Conservation (phyloP, 2,329 filamentous ascomycete genomes). For the Verticillium nonalfalfae region DNA sequence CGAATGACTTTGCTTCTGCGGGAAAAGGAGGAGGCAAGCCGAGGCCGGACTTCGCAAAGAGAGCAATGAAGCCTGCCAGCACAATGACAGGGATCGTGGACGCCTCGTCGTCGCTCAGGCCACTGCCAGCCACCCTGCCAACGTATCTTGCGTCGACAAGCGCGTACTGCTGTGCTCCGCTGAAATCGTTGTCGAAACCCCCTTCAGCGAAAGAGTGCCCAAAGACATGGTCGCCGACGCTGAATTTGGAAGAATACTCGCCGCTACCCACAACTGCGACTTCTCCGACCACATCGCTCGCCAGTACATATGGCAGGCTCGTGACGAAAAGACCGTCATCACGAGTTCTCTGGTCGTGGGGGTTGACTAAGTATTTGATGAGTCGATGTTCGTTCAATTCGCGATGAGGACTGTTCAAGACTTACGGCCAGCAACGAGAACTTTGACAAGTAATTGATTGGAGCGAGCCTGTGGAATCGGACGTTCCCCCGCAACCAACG, state of each 20-base stretch:
- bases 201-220: constrained; percentile 1
- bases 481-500: not conserved
- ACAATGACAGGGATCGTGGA: constrained; percentile 2
- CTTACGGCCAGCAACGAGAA: constrained; percentile 1
- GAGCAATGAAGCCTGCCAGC: constrained; percentile 4
- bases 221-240: not conserved
- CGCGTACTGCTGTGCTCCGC: constrained; percentile 2
- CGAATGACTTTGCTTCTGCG: not conserved
- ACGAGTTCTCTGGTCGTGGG: constrained; percentile 2
- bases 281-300: constrained; percentile 3
- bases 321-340: constrained; percentile 2
- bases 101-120: constrained; percentile 1
- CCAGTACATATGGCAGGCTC: not conserved
- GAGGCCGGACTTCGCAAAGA: not conserved
- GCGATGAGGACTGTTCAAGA: not conserved
- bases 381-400: not conserved
- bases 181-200: constrained; percentile 1
- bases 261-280: not conserved
- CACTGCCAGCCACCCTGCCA: not conserved
- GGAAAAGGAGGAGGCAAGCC: constrained; percentile 1
- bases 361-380: not conserved
- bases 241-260: not conserved
- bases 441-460: constrained; percentile 1
- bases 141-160: constrained; percentile 1
- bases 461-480: not conserved